These are phyloP conservation scores for Boletus rufocinnamomeus DNA, from an alignment of 768 basidiomycete genomes.

Conservation along the genomic window DNA sequence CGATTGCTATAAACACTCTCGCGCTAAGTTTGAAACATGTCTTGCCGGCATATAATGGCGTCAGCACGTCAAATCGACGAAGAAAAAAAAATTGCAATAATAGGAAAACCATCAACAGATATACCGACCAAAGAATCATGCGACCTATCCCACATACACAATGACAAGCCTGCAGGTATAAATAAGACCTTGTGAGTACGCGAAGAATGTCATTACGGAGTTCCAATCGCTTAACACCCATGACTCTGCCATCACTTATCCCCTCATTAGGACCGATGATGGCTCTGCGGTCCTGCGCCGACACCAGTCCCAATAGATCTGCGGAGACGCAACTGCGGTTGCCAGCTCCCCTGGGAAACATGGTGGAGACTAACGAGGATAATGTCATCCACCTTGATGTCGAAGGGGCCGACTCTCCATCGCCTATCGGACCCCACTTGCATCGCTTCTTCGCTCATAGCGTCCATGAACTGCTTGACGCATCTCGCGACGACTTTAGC, in stretches of 20 bases:
- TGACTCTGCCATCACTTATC: neutral
- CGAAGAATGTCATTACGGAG: neutral
- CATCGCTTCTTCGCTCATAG: conserved; percentile 8
- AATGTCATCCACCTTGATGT: conserved; percentile 14
- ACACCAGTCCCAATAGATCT: neutral
- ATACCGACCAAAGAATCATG: too few relatives aligned
- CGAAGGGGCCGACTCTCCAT: conserved; percentile 20
- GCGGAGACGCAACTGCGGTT: conserved; percentile 63
- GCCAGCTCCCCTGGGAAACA: conserved; percentile 79
- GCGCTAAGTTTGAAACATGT: neutral
- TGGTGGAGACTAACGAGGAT: conserved; percentile 75
- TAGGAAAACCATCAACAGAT: too few relatives aligned
- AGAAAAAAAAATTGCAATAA: too few relatives aligned
- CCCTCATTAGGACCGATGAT: neutral
- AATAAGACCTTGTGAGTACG: neutral
- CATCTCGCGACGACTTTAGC: conserved; percentile 73
- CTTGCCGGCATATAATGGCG: too few relatives aligned
- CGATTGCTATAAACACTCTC: neutral
- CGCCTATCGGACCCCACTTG: conserved; percentile 1
- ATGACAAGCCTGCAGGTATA: too few relatives aligned
- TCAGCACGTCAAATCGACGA: too few relatives aligned
- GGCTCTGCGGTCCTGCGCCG: neutral
- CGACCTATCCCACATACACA: neutral
- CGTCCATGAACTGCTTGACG: conserved; percentile 33
- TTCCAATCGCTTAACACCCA: neutral